Evolutionary conservation across 495 filamentous ascomycete species (phyloP).

Genomic region (Cryomyces minteri): DNA sequence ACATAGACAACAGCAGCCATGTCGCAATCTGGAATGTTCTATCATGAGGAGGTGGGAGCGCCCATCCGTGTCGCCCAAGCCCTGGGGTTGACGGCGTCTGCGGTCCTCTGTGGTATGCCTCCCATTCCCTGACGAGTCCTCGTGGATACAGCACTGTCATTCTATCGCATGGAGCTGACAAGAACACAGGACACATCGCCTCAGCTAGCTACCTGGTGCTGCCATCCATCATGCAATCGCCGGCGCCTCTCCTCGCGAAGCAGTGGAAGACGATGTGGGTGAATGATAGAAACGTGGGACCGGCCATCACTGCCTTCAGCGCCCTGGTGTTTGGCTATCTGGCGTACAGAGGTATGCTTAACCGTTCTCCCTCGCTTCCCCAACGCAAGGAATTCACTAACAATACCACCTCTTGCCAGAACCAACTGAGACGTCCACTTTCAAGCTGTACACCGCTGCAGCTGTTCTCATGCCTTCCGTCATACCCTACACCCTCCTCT

Average conservation of each 20-base stretch:
- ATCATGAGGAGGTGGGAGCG: background rate
- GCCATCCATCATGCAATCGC: conserved; percentile 33
- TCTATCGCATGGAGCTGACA: background rate
- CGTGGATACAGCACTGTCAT: background rate
- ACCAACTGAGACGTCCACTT: conserved; percentile 2
- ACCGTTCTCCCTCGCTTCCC: background rate
- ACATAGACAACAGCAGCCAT: too few species aligned
- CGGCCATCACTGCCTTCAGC: conserved; percentile 15
- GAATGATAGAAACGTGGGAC: conserved; percentile 18
- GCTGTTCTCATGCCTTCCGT: conserved; percentile 23
- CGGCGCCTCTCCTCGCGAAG: conserved; percentile 28
- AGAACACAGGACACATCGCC: conserved; percentile 20
- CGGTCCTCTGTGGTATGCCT: conserved; percentile 17
- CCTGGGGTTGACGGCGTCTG: conserved; percentile 27
- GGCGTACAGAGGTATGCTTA: conserved; percentile 18
- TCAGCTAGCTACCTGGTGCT: conserved; percentile 24
- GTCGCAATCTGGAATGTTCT: too few species aligned
- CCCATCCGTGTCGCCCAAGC: conserved; percentile 26
- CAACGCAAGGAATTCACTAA: background rate
- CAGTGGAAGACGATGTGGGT: conserved; percentile 28
- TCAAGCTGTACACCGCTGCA: conserved; percentile 24
- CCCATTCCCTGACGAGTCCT: background rate
- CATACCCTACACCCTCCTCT: conserved; percentile 28
- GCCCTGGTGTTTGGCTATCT: conserved; percentile 26
- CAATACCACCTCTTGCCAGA: background rate